These are phyloP conservation scores for Plasmodium inui DNA, from an alignment of 169 alveolate genomes.

Conservation along the genomic window DNA sequence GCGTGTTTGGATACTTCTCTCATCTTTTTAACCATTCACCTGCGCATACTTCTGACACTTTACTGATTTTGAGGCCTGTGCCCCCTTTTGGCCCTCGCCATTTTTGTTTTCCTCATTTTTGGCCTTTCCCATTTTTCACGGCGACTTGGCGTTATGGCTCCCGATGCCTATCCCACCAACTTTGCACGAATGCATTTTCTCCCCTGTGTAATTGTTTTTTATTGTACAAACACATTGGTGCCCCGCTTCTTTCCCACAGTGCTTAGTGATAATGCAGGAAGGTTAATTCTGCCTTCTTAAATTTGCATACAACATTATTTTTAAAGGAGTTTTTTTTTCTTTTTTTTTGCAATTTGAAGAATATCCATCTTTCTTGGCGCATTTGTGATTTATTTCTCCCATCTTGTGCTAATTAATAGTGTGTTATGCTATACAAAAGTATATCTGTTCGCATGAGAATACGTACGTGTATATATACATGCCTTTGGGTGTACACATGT, in stretches of 20 bases:
- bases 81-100: neutral
- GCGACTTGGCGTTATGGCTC: neutral
- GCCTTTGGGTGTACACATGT: neutral
- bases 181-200: neutral
- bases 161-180: neutral
- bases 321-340: neutral
- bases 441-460: neutral
- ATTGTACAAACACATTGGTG: neutral
- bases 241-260: neutral
- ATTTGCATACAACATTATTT: neutral
- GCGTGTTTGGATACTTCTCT: neutral
- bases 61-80: neutral
- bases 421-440: conserved; percentile 1
- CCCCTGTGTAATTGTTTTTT: neutral
- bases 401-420: neutral
- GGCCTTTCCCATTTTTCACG: neutral
- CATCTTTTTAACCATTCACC: neutral
- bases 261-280: neutral
- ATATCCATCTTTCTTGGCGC: neutral
- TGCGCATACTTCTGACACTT: neutral
- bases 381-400: neutral
- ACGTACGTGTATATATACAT: neutral
- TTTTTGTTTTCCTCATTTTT: neutral
- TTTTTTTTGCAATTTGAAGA: conserved; percentile 6
- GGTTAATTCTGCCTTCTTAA: neutral